Percentiles rank a stretch among this genome's conserved stretches.
Evolutionary conservation across 176 grass and related monocot genomes (phyloP).

Genomic region (Carex kokanica): DNA sequence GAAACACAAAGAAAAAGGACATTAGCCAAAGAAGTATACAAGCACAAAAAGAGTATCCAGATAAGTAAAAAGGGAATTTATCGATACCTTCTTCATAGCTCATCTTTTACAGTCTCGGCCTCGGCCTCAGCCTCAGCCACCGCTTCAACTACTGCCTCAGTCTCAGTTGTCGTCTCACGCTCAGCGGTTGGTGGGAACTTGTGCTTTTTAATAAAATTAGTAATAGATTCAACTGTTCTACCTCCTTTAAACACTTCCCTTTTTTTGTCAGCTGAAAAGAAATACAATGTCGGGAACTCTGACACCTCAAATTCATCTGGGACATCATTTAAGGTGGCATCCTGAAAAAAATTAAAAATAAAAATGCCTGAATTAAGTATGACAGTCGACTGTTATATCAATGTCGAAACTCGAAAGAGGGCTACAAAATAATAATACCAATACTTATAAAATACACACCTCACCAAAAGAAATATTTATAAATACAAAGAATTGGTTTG

Average conservation of each 20-base stretch:
- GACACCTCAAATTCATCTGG: conserved; percentile 49
- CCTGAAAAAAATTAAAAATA: conserved; percentile 39
- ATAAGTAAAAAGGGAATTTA: neutral
- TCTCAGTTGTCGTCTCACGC: conserved; percentile 19
- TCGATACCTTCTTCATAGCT: conserved; percentile 49
- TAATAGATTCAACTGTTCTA: conserved; percentile 43
- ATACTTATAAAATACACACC: neutral
- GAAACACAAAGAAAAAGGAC: neutral
- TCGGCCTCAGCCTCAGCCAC: conserved; percentile 15
- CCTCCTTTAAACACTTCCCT: conserved; percentile 39
- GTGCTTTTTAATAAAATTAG: conserved; percentile 65
- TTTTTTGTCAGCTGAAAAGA: conserved; percentile 54
- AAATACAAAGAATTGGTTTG: neutral
- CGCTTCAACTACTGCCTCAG: conserved; percentile 22
- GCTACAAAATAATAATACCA: neutral
- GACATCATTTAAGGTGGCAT: conserved; percentile 63
- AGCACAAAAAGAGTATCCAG: neutral
- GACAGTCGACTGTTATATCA: neutral
- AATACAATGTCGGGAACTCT: conserved; percentile 68
- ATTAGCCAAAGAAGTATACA: neutral
- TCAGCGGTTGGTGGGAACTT: conserved; percentile 28
- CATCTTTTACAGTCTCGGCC: conserved; percentile 46
- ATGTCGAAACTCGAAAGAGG: neutral
- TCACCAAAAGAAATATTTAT: neutral
- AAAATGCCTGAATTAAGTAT: neutral